Evolutionary conservation across 2,329 filamentous ascomycete species (phyloP), one percentile per base, ranked within the genome.

Genomic region (Aspergillus puulaauensis): DNA sequence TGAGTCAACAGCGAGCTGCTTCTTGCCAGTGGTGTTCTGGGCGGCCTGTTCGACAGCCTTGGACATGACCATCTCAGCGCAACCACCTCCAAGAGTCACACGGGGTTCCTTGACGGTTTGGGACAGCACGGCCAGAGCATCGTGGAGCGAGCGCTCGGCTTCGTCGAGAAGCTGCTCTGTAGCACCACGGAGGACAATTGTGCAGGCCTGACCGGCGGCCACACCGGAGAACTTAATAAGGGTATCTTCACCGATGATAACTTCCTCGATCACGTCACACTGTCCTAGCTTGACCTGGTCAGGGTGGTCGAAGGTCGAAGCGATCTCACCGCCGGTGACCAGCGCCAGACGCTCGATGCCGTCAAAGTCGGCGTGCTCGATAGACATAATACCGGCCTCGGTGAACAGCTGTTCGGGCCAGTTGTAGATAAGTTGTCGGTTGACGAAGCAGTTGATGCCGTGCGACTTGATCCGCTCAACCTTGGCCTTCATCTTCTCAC

Each of bases 361-460:
- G 73, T 99, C 95, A 72, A 99, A 99, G 79, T 99, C 95, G 65
- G 95, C 95, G 75, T 99, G 95, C 81, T 99, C 95, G 68, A 99
- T 99, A 27, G 92, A 96, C 83, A 96, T 90, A 77, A 99, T 98
- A 61, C 95, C 95, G 7, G 93, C 93, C 75, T 99, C 95, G 37
- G 93, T 92, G 73, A 99, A 99, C 47, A 99, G 88, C 79, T 99
- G 95, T 79, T 99, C 95, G 6, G 95, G 95, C 95, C 95, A 99
- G 83, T 99, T 99, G 84, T 99, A 99, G 80, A 99, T 99, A 63
- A 99, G 86, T 77, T 99, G 95, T 68, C 95, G 85, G 85, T 99
- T 99, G 77, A 99, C 96, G 78, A 99, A 99, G 83, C 95, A 98
- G 85, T 99, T 99, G 80, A 99, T 97, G 59, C 95, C 95, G 72